Evolutionary conservation across 202 grass and related monocot genomes (phyloP).

Genomic region (Saccharum hybrid): DNA sequence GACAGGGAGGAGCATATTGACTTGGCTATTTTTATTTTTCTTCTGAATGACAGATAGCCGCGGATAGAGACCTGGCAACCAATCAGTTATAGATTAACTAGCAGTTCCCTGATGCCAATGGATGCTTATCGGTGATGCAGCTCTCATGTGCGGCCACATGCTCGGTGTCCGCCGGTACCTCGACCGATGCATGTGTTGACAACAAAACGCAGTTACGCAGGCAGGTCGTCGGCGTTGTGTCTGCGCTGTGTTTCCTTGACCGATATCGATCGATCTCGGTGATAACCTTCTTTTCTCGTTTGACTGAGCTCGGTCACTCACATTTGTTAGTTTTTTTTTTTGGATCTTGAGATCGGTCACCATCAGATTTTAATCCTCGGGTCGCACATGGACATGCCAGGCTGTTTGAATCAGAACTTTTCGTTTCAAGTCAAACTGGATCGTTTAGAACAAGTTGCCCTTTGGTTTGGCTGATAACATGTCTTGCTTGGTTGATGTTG

Average conservation of each 20-base stretch:
- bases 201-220: constrained; percentile 14
- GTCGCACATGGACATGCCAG: neutral
- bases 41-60: neutral
- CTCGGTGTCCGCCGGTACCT: constrained; percentile 41
- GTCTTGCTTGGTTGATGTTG: neutral
- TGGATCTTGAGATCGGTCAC: constrained; percentile 9
- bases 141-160: constrained; percentile 69
- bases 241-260: constrained; percentile 41
- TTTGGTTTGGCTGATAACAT: neutral
- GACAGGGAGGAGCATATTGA: neutral
- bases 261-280: neutral
- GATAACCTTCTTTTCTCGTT: constrained; percentile 8
- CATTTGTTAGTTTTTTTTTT: neutral
- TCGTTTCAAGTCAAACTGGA: neutral
- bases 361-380: constrained; percentile 15
- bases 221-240: constrained; percentile 26
- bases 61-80: constrained; percentile 14
- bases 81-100: neutral
- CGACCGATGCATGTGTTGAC: constrained; percentile 53
- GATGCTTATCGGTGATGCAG: constrained; percentile 27
- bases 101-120: constrained; percentile 13
- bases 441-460: neutral
- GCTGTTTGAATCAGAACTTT: neutral
- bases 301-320: constrained; percentile 36
- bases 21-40: constrained; percentile 12